Evolutionary conservation across 805 yeast species (phyloP).

Genomic region (Teunomyces atbi): DNA sequence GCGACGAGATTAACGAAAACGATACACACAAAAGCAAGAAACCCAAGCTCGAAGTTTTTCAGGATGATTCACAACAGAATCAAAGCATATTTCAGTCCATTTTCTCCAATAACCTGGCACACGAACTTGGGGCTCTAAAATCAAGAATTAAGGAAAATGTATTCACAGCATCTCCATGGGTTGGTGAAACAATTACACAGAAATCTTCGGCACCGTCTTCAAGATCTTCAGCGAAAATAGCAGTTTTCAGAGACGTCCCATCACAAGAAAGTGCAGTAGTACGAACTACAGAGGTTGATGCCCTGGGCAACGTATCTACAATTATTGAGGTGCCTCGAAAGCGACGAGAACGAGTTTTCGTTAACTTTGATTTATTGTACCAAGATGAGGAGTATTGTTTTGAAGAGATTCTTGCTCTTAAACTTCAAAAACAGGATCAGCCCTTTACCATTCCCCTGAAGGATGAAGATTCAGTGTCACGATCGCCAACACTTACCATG

Average conservation of each 20-base stretch:
- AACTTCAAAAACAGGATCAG: background rate
- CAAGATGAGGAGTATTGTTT: constrained; percentile 57
- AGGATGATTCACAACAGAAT: constrained; percentile 24
- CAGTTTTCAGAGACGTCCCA: constrained; percentile 24
- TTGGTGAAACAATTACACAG: constrained; percentile 58
- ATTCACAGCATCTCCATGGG: constrained; percentile 55
- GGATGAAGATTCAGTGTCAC: constrained; percentile 7
- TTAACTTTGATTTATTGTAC: constrained; percentile 60
- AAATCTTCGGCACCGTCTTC: constrained; percentile 17
- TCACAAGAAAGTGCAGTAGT: constrained; percentile 7
- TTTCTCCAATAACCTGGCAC: constrained; percentile 19
- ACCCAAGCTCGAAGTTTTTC: constrained; percentile 41
- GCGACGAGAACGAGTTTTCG: constrained; percentile 54
- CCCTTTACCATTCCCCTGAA: background rate
- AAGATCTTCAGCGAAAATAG: constrained; percentile 25
- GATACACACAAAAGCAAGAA: constrained; percentile 16
- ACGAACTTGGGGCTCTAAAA: constrained; percentile 47
- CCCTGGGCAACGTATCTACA: constrained; percentile 42
- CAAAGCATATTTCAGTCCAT: constrained; percentile 20
- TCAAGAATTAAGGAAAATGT: constrained; percentile 64
- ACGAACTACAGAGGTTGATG: constrained; percentile 5
- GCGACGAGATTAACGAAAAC: constrained; percentile 18
- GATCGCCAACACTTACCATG: constrained; percentile 77
- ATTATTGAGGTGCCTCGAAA: constrained; percentile 56
- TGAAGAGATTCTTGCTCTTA: constrained; percentile 60